A percentile compares a stretch with the other conserved stretches of the same genome.
Conservation (phyloP, 345 rosid genomes). For the Tarenaya hassleriana region DNA sequence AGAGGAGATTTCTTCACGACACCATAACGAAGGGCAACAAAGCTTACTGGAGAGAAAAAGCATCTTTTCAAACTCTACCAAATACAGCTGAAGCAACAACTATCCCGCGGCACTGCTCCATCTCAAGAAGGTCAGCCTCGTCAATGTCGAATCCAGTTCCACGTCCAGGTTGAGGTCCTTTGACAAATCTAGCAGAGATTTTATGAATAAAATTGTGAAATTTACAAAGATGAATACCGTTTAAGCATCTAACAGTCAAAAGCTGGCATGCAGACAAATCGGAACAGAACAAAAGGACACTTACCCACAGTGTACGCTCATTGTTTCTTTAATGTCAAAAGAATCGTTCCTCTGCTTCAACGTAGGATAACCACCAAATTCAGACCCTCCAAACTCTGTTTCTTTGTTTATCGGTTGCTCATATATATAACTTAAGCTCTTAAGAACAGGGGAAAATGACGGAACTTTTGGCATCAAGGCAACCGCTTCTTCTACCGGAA, state of each 20-base stretch:
- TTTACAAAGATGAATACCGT: background rate
- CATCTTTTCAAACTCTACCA: conserved; percentile 34
- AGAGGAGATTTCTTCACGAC: conserved; percentile 17
- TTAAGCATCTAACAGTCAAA: background rate
- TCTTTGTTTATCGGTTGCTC: conserved; percentile 47
- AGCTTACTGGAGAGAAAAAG: background rate
- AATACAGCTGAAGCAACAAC: conserved; percentile 89
- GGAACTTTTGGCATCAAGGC: conserved; percentile 66
- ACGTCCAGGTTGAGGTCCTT: conserved; percentile 65
- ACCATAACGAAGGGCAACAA: conserved; percentile 1
- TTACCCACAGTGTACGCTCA: conserved; percentile 85
- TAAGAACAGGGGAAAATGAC: conserved; percentile 67
- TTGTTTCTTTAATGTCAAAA: conserved; percentile 55
- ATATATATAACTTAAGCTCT: conserved; percentile 51
- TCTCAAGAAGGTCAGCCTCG: conserved; percentile 56
- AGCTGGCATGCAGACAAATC: background rate
- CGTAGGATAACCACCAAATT: conserved; percentile 88
- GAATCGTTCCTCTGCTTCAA: conserved; percentile 60
- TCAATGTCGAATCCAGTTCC: conserved; percentile 74
- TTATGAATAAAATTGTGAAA: background rate
- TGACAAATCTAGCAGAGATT: conserved; percentile 47
- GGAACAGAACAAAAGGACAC: conserved; percentile 20
- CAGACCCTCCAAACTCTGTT: conserved; percentile 85
- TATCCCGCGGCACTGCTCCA: conserved; percentile 72
- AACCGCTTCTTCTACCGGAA: conserved; percentile 82